Evolutionary conservation across 2,329 filamentous ascomycete genomes (phyloP), one percentile per base, ranked within the genome.

Genomic region (Sporothrix variecibatus): DNA sequence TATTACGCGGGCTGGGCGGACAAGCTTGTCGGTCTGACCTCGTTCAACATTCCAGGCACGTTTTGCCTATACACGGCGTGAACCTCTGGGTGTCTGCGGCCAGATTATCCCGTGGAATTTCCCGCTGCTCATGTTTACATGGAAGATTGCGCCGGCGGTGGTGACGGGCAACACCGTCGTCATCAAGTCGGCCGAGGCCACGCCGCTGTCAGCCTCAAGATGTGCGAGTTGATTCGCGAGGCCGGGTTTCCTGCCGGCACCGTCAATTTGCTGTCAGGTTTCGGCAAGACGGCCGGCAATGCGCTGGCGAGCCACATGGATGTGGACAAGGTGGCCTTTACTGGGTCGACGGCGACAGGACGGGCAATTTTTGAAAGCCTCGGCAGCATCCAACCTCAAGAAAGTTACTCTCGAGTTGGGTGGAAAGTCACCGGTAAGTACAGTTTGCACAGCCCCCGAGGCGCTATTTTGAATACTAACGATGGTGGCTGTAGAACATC

Each of bases 1-100:
- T 96, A 26, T 87, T 95, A 70, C 88, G 93, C 78, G 93, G 93
- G 67, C 86, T 96, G 75, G 85, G 93, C 96, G 12, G 89, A 93
- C 72, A 95, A 94, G 87, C 93, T 95, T 80, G 96, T 96, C 93
- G 93, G 96, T 86, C 96, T 93, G 46, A 86, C 93, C 80, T 92
- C 89, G 74, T 96, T 96, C 82, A 58, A 58, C 53, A 58, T 58
- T 23, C 53, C 53, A 1, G 53, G 53, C n/a, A 31, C 53, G 23
- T 58, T 58, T 58, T n/a, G 53, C 53, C n/a, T 58, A 58, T 23
- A 58, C 53, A 23, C 53, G 53, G 6, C 89, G 90, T 76, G 93
- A 96, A 86, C 93, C 93, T 75, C 84, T 96, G 80, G 93, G 93
- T 73, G 91, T 96, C 53, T 58, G 93, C 93, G 74, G 92, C 93